Base-by-base conservation (phyloP, 805 yeast species). In the Spathaspora arborariae region DNA sequence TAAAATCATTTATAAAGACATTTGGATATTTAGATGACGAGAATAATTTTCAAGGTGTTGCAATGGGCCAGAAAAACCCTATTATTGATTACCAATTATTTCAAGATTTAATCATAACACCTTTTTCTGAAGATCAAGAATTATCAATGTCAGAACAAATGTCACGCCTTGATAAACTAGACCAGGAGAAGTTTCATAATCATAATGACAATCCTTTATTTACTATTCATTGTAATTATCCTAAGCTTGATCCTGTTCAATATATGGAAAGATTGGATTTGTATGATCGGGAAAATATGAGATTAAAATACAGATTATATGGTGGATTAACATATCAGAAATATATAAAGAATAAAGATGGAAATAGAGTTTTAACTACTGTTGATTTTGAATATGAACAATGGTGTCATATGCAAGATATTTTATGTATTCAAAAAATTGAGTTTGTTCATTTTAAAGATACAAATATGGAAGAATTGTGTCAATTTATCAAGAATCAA, bases 1-100 rank as follows among this genome's bases (percentile, higher is more conserved):
- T 77, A 7, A 71, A 74, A 48, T 71, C 75, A 40, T 63, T 52
- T 41, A 65, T 70, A 13, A 51, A 52, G 41, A 66, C 74, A 0
- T 48, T 57, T 37, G 74, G 74, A 1, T 65, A 68, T 45, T 15
- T 51, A 21, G 62, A 57, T 30, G 53, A 55, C n/a, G 44, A 49
- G 38, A 55, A 51, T 5, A 43, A 55, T 6, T 68, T 60, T 49
- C 60, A 63, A 39, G 74, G 74, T 3, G 70, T 66, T 4, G 70
- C 69, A 0, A 64, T 66, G 68, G 67, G 62, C 5, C 71, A 66
- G 47, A 62, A 59, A 37, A 59, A 63, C 47, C 65, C 68, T 1
- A 18, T 62, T 13, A 40, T 45, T 19, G 68, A 64, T 49, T 57
- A 51, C 43, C 51, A 53, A 15, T 13, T 44, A 5, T 62, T 36